phyloP scores from a whole-genome alignment of 306 rosid species.

The Lithocarpus polystachyus region DNA sequence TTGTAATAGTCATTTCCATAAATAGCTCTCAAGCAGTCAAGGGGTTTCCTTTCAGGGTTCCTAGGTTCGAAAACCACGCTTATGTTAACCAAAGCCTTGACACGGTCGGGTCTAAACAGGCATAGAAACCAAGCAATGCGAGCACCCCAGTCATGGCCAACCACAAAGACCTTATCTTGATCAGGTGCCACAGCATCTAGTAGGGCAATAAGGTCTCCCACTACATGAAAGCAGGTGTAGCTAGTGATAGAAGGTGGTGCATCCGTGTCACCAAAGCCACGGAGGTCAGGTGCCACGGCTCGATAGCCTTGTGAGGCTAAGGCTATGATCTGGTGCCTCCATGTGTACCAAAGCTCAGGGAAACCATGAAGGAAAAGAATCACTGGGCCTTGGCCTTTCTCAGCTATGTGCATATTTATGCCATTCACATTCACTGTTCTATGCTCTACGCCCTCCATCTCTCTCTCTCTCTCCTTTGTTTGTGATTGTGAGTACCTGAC shows the following conservation, averaged over 20 bases:
- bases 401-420: conserved; percentile 74
- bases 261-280: conserved; percentile 72
- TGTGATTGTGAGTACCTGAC: too few relatives aligned
- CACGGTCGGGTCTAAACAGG: conserved; percentile 57
- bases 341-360: conserved; percentile 74
- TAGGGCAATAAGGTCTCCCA: conserved; percentile 63
- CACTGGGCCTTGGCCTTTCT: conserved; percentile 66
- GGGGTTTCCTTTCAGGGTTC: conserved; percentile 49
- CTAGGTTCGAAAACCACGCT: conserved; percentile 56
- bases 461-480: background rate
- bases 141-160: conserved; percentile 94
- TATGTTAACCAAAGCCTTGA: conserved; percentile 58
- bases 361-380: conserved; percentile 84
- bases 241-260: conserved; percentile 24
- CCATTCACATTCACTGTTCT: conserved; percentile 53
- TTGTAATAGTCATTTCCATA: conserved; percentile 67
- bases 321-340: conserved; percentile 78
- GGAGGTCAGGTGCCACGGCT: conserved; percentile 74
- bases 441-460: conserved; percentile 52
- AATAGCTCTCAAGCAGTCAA: conserved; percentile 34
- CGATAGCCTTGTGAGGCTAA: conserved; percentile 63
- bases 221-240: conserved; percentile 57
- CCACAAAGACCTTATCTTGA: conserved; percentile 70
- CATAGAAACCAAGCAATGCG: conserved; percentile 60
- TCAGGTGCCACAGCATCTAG: conserved; percentile 40